Evolutionary conservation across 352 stramenopile genomes (phyloP), one percentile per base, ranked within the genome.

Genomic region (Phytophthora litchii): DNA sequence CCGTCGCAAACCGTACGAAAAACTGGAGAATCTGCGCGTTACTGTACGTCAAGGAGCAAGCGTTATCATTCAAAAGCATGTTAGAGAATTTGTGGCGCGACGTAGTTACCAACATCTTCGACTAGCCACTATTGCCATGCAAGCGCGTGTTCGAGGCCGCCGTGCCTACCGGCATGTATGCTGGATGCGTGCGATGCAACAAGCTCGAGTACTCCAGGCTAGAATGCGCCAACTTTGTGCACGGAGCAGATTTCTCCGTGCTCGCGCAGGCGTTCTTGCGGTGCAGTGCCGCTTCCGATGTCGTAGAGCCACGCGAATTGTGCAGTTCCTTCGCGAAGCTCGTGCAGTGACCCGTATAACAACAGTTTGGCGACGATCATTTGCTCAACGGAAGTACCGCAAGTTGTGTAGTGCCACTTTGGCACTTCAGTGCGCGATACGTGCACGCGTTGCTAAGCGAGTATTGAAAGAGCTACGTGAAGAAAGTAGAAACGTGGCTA

Each of bases 1-100:
- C 70, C 86, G 93, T 29, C 97, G 97, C 42, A 83, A 91, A 20
- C 88, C 92, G 16, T 97, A 98, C 67, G 94, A 99, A 65, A 86
- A 88, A 47, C 79, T 98, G 12, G 94, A 98, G 55, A 86, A 78
- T 57, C 29, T 88, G 25, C 65, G 80, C 14, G 70, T 72, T 5
- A 25, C 58, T 21, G 65, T 72, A 14, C 60, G 72, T 3, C 52
- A 63, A 5, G 37, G 44, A 13, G 74, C 80, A 3, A 78, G 74
- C 9, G 43, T 78, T 13, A n/a, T 69, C 20, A 66, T 91, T 8
- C 83, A 96, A 64, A 76, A 70, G 19, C 72, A 76, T 13, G 47
- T 70, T 11, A 80, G 78, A 31, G 83, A 83, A 27, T 81, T 80
- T 32, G 34, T 72, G 23, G 72, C 70, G 8, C 77, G 73, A 3